Evolutionary conservation across 2,329 filamentous ascomycete species (phyloP), one percentile per base, ranked within the genome.

Genomic region (Fusarium solani-melongenae): DNA sequence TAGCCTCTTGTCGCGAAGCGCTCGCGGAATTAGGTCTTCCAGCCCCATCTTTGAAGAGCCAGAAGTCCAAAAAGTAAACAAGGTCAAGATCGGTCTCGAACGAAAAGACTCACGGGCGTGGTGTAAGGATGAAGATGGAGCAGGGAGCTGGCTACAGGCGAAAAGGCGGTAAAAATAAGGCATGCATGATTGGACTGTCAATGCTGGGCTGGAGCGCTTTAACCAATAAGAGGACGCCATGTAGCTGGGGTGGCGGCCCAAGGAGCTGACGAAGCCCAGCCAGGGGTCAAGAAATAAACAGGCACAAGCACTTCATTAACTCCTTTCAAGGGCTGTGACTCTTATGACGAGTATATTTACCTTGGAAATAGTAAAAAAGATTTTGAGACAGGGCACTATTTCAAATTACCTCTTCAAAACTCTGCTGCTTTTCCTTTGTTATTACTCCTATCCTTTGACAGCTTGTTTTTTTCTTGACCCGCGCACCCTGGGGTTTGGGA

Each of bases 1-100:
- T 11, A 73, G 60, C 38, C 59, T 71, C 29, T 15, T 68, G 38
- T 73, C 70, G 49, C 71, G 67, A 2, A 73, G 56, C 62, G 63
- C 70, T 61, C 67, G 64, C 6, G 62, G 56, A 24, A 73, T 61
- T 34, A 73, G 34, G 27, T 73, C 71, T 36, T 64, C 59, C 27
- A 73, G 31, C 27, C 67, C 71, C 71, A 73, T 73, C 36, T 22
- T 73, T 49, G 33, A 56, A 57, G 38, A 22, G 17, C 15, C 24
- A 36, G 56, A 34, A 11, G 22, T 33, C 22, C n/a, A 24, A 57
- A 31, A 29, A 31, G 27, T 34, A 31, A 33, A 27, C 22, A 27
- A 34, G 7, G 27, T 24, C 14, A 14, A 10, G 9, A 20, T 34
- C 4, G 15, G 57, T 12, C 24, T 29, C 24, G 57, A 20, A 20